Conservation (phyloP, 768 basidiomycete species). For the Phylloporus arenicola region DNA sequence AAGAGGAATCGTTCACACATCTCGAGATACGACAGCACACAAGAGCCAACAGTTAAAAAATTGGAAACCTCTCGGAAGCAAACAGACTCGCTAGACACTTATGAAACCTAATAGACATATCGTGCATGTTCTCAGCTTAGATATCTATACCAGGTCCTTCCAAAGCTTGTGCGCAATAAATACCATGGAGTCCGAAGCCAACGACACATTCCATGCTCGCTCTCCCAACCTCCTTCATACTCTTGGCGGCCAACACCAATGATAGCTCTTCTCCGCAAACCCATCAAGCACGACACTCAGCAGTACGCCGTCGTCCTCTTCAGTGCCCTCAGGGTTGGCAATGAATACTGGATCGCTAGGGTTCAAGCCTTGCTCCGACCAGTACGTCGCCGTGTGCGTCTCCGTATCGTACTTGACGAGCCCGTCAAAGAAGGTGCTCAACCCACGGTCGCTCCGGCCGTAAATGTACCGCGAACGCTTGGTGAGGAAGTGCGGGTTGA, state of each 20-base stretch:
- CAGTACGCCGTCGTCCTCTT: constrained; percentile 35
- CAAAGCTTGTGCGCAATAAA: constrained; percentile 11
- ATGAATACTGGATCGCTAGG: constrained; percentile 37
- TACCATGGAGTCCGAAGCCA: constrained; percentile 36
- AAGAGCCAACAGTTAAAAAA: not conserved
- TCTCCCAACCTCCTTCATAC: constrained; percentile 33
- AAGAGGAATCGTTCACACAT: too few species aligned
- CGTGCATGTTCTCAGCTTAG: constrained; percentile 3
- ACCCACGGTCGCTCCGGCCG: constrained; percentile 22
- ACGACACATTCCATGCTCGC: constrained; percentile 31
- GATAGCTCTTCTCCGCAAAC: constrained; percentile 28
- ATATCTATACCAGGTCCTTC: constrained; percentile 17
- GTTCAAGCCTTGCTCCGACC: constrained; percentile 27
- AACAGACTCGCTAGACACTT: too few species aligned
- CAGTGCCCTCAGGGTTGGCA: constrained; percentile 21
- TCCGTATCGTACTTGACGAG: constrained; percentile 34
- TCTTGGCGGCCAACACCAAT: constrained; percentile 33
- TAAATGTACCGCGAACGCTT: constrained; percentile 32
- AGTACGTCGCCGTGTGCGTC: constrained; percentile 19
- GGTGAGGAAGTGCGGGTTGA: constrained; percentile 30
- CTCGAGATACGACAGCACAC: too few species aligned
- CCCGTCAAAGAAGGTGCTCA: constrained; percentile 31
- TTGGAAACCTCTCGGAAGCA: too few species aligned
- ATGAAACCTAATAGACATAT: not conserved
- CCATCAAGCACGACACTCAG: constrained; percentile 35